Evolutionary conservation across 306 rosid genomes (phyloP).

Genomic region (Ochetophila trinervis): DNA sequence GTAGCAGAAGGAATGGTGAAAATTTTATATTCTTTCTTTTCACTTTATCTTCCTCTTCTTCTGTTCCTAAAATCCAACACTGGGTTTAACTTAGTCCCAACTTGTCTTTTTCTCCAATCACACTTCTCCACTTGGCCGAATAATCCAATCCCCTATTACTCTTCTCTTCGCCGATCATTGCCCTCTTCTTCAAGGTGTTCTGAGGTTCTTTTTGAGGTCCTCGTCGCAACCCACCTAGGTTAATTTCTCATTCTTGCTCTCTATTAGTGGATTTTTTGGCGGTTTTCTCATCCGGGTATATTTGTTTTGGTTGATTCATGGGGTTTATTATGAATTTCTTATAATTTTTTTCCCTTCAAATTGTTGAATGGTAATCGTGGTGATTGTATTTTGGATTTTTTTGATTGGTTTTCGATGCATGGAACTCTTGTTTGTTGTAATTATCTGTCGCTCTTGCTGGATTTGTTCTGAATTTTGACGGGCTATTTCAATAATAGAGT

Average conservation of each 20-base stretch:
- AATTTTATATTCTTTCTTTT: not conserved
- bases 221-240: slow-evolving; percentile 11
- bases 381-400: not conserved
- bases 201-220: not conserved
- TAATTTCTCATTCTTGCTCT: not conserved
- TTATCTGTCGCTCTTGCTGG: not conserved
- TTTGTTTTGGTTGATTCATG: not conserved
- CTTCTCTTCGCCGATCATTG: not conserved
- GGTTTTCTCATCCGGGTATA: not conserved
- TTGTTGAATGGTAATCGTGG: not conserved
- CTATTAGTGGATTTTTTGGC: not conserved
- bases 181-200: slow-evolving; percentile 5
- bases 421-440: not conserved
- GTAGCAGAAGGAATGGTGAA: not conserved
- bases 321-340: not conserved
- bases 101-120: slow-evolving; percentile 6
- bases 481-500: not conserved
- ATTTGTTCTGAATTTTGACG: slow-evolving; percentile 5
- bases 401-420: not conserved
- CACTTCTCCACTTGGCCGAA: slow-evolving; percentile 8
- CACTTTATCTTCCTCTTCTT: not conserved
- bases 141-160: not conserved
- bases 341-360: too few species aligned
- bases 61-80: not conserved
- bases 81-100: not conserved